Evolutionary conservation across 768 basidiomycete species (phyloP), one percentile per base, ranked within the genome.

Genomic region (Psilocybe azurescens): DNA sequence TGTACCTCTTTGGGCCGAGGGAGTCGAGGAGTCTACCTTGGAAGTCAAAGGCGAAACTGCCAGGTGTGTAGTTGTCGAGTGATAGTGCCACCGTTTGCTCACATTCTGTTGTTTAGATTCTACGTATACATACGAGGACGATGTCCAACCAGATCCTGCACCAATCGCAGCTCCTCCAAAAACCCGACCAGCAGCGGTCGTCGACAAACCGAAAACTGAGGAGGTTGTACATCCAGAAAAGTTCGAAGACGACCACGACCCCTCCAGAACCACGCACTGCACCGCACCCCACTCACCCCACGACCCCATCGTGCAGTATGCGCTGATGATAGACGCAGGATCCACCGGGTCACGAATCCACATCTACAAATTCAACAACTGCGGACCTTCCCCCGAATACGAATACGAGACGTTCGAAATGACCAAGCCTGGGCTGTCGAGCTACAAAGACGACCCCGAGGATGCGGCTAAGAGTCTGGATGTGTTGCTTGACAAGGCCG

Each of bases 361-460:
- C 82, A 84, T 99, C 33, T 99, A 99, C 89, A 99, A 97, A 73
- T 98, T 99, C 86, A 84, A 97, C 83, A 89, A 95, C 79, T 95
- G 95, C 79, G 80, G 81, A 0, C 74, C 89, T 0, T 86, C 90
- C 0, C 88, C 95, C 1, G 72, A 80, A 20, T 93, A 92, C 75
- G 97, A 99, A 73, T 95, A 95, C 79, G 97, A 99, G 72, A 90
- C 91, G 6, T 99, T 98, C 83, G 85, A 85, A 70, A 85, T 87
- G 82, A 88, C 83, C 6, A 82, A 90, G 29, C 94, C 93, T 0
- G 96, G 97, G 0, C 78, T 99, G 2, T 94, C 91, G 0, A 70
- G 77, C 0, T 95, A 82, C 69, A 78, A 78, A 0, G 83, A 75
- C 13, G 73, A 81, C 9, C 89, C 95, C 0, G 70, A 75, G 9